Evolutionary conservation across 2,329 filamentous ascomycete species (phyloP), one percentile per base, ranked within the genome.

Genomic region (Cladosporium halotolerans): DNA sequence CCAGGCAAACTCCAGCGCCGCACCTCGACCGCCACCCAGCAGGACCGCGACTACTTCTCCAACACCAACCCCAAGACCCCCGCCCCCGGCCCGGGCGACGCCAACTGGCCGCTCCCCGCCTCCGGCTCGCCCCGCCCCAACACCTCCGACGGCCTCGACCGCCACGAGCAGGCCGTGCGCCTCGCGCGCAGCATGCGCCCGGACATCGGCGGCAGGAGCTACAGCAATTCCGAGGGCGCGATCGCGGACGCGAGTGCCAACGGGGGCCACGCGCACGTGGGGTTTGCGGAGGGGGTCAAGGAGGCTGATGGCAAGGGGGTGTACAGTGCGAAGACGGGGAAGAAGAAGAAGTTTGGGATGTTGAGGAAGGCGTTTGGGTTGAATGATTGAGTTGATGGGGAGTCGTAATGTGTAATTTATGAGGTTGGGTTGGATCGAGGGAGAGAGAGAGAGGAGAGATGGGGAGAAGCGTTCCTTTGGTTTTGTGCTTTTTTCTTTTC

Each of bases 321-420:
- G 2, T 64, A 68, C 32, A 64, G 69, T 40, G 60, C 66, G 11
- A 57, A 68, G 48, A 69, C 67, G 5, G 65, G 68, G 43, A 76
- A 74, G 67, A 80, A 79, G 72, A 88, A 88, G 77, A 86, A 84
- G 69, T 88, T 89, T 68, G 77, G 78, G 40, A 72, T 75, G 52
- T 68, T 89, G 65, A 80, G 85, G 66, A 80, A 76, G 66, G 84
- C 85, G 67, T 86, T 89, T 69, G 74, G 76, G 45, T 66, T 83
- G 46, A 70, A 80, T 63, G 78, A 80, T 62, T 82, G 67, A 72
- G 16, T n/a, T 51, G 16, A 32, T 14, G 7, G 33, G 32, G 19
- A 44, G 40, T 9, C 14, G 28, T 54, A 50, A 50, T 54, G 39
- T 54, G 6, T 54, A 50, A 49, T 49, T 23, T 4, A 16, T 38